Percentiles rank a stretch among this genome's conserved stretches.
phyloP scores from a whole-genome alignment of 2,329 filamentous ascomycete genomes.

The Xylariaceae sp. region DNA sequence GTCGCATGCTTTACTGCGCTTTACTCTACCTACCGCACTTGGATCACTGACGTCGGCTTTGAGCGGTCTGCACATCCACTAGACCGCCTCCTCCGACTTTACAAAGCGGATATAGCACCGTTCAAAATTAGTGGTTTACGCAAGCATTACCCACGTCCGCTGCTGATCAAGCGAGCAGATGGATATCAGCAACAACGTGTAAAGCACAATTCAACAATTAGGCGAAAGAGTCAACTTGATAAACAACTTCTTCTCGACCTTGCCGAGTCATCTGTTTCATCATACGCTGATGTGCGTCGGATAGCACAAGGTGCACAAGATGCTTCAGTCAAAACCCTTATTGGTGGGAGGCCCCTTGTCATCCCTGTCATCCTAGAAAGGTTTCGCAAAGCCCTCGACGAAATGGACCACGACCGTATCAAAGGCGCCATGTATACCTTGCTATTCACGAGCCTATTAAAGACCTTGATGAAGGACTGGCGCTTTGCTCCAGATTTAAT shows the following conservation, averaged over 20 bases:
- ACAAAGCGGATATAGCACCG: slow-evolving; percentile 84
- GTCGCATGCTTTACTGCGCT: slow-evolving; percentile 93
- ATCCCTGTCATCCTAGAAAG: slow-evolving; percentile 85
- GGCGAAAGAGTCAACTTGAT: slow-evolving; percentile 89
- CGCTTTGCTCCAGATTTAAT: slow-evolving; percentile 91
- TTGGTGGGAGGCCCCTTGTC: slow-evolving; percentile 85
- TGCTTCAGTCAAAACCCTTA: slow-evolving; percentile 88
- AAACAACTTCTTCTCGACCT: slow-evolving; percentile 84
- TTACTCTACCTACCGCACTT: slow-evolving; percentile 90
- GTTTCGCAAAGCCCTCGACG: slow-evolving; percentile 77
- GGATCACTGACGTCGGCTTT: slow-evolving; percentile 97
- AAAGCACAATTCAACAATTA: slow-evolving; percentile 87
- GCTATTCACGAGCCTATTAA: slow-evolving; percentile 84
- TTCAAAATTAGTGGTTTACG: slow-evolving; percentile 94
- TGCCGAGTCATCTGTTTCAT: slow-evolving; percentile 85
- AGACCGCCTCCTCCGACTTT: slow-evolving; percentile 82
- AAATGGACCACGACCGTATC: slow-evolving; percentile 85
- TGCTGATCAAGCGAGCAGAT: slow-evolving; percentile 91
- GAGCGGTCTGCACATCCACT: slow-evolving; percentile 93
- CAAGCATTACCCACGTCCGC: slow-evolving; percentile 88
- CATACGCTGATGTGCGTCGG: slow-evolving; percentile 94
- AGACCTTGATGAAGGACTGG: slow-evolving; percentile 91
- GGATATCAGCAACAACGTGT: slow-evolving; percentile 94
- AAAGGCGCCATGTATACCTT: slow-evolving; percentile 94
- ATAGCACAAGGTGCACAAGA: slow-evolving; percentile 92